These are phyloP conservation scores for Tricholoma sp. DNA, from an alignment of 768 basidiomycete genomes.

Conservation along the genomic window DNA sequence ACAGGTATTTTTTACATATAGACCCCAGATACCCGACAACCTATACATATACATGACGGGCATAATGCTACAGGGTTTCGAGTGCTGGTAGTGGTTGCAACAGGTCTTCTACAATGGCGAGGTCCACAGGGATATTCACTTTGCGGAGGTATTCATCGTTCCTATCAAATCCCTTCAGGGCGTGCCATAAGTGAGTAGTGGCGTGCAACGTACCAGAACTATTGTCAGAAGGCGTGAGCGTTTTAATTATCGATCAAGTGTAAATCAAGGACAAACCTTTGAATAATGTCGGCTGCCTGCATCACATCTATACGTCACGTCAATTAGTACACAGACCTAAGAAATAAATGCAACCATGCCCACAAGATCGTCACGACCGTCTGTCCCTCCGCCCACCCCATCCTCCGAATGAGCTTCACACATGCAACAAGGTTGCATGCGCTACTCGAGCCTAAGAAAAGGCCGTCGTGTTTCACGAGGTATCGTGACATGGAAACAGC, in stretches of 20 bases:
- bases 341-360: constrained; percentile 18
- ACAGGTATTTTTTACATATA: neutral
- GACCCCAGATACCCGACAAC: neutral
- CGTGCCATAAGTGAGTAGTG: neutral
- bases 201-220: constrained; percentile 41
- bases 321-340: neutral
- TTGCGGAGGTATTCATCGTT: constrained; percentile 49
- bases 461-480: constrained; percentile 83
- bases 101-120: constrained; percentile 37
- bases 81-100: constrained; percentile 21
- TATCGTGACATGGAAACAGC: constrained; percentile 96
- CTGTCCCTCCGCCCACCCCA: constrained; percentile 64
- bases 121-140: constrained; percentile 39
- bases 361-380: constrained; percentile 84
- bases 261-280: constrained; percentile 50
- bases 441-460: constrained; percentile 94
- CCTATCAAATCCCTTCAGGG: constrained; percentile 23
- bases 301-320: constrained; percentile 57
- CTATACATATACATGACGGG: neutral
- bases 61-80: constrained; percentile 5
- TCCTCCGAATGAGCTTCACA: constrained; percentile 67
- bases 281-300: constrained; percentile 90
- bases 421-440: constrained; percentile 96
- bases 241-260: neutral
- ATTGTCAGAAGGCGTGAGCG: neutral